These are phyloP conservation scores for Rhizopogon sp. DNA, from an alignment of 768 basidiomycete genomes.

Conservation along the genomic window DNA sequence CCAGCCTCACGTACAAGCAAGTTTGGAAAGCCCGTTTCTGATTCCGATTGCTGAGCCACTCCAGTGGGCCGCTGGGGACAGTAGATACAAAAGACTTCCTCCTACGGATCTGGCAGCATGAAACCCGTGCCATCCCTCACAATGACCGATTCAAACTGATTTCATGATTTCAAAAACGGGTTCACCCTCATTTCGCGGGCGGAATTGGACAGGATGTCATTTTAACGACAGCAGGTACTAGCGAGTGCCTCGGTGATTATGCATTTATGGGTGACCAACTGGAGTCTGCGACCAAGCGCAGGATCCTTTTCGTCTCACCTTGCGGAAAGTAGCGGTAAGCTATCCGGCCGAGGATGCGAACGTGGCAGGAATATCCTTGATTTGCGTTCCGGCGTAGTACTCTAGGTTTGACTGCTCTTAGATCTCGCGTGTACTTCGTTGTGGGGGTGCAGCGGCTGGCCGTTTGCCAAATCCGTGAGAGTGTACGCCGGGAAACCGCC, in stretches of 20 bases:
- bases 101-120: neutral
- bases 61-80: neutral
- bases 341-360: neutral
- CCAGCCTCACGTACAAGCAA: neutral
- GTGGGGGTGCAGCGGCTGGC: neutral
- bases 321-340: neutral
- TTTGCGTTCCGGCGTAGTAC: neutral
- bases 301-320: neutral
- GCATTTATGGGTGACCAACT: no score
- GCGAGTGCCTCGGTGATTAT: constrained; percentile 1
- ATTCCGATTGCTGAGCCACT: neutral
- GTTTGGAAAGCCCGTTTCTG: neutral
- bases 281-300: neutral
- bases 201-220: constrained; percentile 1
- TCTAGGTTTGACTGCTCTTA: neutral
- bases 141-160: neutral
- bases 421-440: neutral
- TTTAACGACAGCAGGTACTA: neutral
- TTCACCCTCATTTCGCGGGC: neutral
- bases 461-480: neutral
- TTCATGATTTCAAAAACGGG: neutral
- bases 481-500: neutral
- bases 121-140: neutral
- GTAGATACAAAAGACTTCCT: neutral
- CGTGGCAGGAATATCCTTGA: neutral